Base-by-base conservation (phyloP, 352 stramenopile genomes). In the Aphanomyces astaci region DNA sequence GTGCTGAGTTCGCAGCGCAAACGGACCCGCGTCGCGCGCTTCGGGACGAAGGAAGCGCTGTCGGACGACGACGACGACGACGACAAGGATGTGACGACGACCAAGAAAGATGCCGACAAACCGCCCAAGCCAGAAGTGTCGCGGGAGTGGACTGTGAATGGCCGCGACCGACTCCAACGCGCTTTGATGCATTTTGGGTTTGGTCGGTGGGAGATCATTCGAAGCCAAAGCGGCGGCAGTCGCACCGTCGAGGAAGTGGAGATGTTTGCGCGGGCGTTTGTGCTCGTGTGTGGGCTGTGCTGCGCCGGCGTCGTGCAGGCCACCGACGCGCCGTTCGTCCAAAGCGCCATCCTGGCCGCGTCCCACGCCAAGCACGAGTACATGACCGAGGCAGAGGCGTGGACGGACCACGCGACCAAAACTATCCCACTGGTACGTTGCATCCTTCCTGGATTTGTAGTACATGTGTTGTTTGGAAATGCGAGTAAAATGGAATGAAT, bases 181-280 rank as follows among this genome's bases (percentile, higher is more conserved):
- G 87, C 87, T 19, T 63, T 95, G 30, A 95, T 95, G 87, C 87
- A 95, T 69, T 95, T 88, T 59, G 87, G 87, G 0, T 92, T 90
- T 67, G 82, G 84, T 17, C 81, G 87, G 1, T 95, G 87, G 87
- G 87, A 94, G 75, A 90, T 94, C 32, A 92, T 95, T 51, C 84
- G 87, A 53, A 94, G 79, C 62, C 87, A 95, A 36, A 95, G 87
- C 46, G 87, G 87, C 25, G 85, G 87, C n/a, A 93, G 84, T 73
- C 85, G 87, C 11, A 87, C 85, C 0, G 76, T 93, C 10, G 85
- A 89, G 30, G 85, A 95, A 57, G 84, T 95, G 32, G 85, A 93
- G 68, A 71, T 71, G 70, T 95, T 95, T 75, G 85, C 85, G 2
- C 82, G 84, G 22, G 84, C 89, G 52, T 95, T 95, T 70, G 91